Evolutionary conservation across 1,284 basidiomycete genomes (phyloP).

Genomic region (Peniophora sp.): DNA sequence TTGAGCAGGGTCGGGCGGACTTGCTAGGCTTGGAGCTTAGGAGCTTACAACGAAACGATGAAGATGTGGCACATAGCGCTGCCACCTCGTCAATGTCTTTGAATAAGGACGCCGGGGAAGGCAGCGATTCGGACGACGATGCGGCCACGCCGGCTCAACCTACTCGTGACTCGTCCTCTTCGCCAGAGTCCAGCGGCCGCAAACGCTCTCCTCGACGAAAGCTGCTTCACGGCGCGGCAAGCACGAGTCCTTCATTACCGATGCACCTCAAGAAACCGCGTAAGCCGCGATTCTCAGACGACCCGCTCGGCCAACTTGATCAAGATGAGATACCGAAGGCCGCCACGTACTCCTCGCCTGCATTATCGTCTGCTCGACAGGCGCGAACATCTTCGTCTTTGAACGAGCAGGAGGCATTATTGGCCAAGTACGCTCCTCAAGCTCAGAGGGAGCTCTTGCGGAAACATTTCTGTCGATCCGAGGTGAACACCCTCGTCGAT

Average conservation of each 20-base stretch:
- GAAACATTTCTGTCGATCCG: slow-evolving; percentile 86
- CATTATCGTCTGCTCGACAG: slow-evolving; percentile 42
- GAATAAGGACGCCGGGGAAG: slow-evolving; percentile 31
- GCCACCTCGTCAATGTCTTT: slow-evolving; percentile 9
- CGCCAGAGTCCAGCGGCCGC: neutral
- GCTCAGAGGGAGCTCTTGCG: slow-evolving; percentile 74
- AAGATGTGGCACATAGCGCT: slow-evolving; percentile 27
- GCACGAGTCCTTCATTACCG: slow-evolving; percentile 64
- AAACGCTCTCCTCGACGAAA: slow-evolving; percentile 28
- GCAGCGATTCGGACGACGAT: slow-evolving; percentile 15
- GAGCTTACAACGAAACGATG: slow-evolving; percentile 39
- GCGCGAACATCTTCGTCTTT: slow-evolving; percentile 34
- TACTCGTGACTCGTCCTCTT: neutral
- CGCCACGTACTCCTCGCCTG: slow-evolving; percentile 62
- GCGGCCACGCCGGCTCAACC: neutral
- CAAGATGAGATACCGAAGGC: slow-evolving; percentile 22
- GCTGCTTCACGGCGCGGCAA: slow-evolving; percentile 45
- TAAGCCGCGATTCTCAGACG: slow-evolving; percentile 53
- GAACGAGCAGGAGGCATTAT: slow-evolving; percentile 41
- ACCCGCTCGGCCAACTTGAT: slow-evolving; percentile 68
- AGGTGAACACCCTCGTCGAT: slow-evolving; percentile 34
- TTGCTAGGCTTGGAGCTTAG: slow-evolving; percentile 41
- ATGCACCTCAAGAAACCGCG: slow-evolving; percentile 45
- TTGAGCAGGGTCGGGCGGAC: slow-evolving; percentile 80
- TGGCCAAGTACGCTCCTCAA: slow-evolving; percentile 59